A percentile compares a stretch with the other conserved stretches of the same genome.
phyloP scores from a whole-genome alignment of 2,329 filamentous ascomycete species.

The Colletotrichum higginsianum region DNA sequence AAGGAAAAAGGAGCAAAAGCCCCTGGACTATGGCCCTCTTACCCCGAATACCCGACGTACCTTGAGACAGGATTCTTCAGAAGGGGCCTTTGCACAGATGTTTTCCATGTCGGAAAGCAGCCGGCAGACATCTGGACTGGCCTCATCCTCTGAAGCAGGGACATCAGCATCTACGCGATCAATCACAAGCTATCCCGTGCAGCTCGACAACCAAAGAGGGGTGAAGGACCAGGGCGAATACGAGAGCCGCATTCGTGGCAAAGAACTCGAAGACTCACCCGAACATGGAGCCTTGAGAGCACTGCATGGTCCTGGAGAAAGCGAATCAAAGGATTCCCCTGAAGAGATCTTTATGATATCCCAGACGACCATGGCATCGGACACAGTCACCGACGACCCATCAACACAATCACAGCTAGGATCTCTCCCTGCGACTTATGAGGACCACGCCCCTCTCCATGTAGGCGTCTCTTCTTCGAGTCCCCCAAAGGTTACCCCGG shows the following conservation, averaged over 20 bases:
- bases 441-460: constrained; percentile 41
- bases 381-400: constrained; percentile 51
- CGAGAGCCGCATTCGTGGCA: constrained; percentile 62
- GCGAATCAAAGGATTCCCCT: constrained; percentile 48
- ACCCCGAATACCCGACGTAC: constrained; percentile 52
- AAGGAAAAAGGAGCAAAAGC: constrained; percentile 54
- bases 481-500: constrained; percentile 46
- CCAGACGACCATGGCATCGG: constrained; percentile 58
- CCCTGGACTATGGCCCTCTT: constrained; percentile 53
- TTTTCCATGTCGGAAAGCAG: constrained; percentile 71
- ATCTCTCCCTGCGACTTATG: constrained; percentile 28
- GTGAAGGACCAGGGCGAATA: constrained; percentile 55
- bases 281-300: constrained; percentile 32
- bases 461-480: constrained; percentile 43
- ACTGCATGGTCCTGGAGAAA: constrained; percentile 8
- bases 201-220: constrained; percentile 44
- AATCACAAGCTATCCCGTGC: constrained; percentile 35
- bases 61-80: constrained; percentile 66
- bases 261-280: constrained; percentile 50
- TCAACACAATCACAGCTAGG: constrained; percentile 36
- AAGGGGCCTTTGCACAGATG: constrained; percentile 71
- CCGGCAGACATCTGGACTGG: constrained; percentile 55
- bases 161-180: constrained; percentile 18
- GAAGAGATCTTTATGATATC: constrained; percentile 62
- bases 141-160: constrained; percentile 53